A percentile compares a stretch with the other conserved stretches of the same genome.
phyloP scores from a whole-genome alignment of 257 asterid species.

The Lithospermum erythrorhizon region DNA sequence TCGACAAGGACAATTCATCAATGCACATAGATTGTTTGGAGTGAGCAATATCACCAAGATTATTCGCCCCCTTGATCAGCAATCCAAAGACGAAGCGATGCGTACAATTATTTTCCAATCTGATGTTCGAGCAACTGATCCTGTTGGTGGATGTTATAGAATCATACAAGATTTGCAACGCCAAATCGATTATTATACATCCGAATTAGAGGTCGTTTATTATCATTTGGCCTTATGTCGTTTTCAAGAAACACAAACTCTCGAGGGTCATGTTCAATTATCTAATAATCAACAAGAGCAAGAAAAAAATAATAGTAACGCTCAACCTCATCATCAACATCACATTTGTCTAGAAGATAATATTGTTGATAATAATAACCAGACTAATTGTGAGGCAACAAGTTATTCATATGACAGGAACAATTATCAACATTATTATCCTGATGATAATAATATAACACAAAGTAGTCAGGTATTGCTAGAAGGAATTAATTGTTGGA shows the following conservation, averaged over 20 bases:
- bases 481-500: slow-evolving; percentile 34
- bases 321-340: slow-evolving; percentile 10
- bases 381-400: slow-evolving; percentile 4
- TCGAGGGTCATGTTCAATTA: not conserved
- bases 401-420: not conserved
- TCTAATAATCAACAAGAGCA: too few relatives aligned
- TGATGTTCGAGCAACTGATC: slow-evolving; percentile 67
- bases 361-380: slow-evolving; percentile 1
- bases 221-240: slow-evolving; percentile 55
- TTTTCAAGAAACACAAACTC: slow-evolving; percentile 7
- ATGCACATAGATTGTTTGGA: slow-evolving; percentile 85
- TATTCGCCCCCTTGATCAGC: slow-evolving; percentile 45
- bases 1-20: slow-evolving; percentile 66
- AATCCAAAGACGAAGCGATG: slow-evolving; percentile 77
- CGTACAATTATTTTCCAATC: slow-evolving; percentile 67
- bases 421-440: slow-evolving; percentile 3
- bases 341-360: slow-evolving; percentile 2
- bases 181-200: slow-evolving; percentile 34
- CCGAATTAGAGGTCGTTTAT: slow-evolving; percentile 51
- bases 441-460: not conserved
- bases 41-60: slow-evolving; percentile 76
- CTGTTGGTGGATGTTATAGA: slow-evolving; percentile 75
- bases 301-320: not conserved
- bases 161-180: slow-evolving; percentile 55
- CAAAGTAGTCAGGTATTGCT: not conserved